Conservation (phyloP, 2,329 filamentous ascomycete species). For the Botrytis sinoallii region DNA sequence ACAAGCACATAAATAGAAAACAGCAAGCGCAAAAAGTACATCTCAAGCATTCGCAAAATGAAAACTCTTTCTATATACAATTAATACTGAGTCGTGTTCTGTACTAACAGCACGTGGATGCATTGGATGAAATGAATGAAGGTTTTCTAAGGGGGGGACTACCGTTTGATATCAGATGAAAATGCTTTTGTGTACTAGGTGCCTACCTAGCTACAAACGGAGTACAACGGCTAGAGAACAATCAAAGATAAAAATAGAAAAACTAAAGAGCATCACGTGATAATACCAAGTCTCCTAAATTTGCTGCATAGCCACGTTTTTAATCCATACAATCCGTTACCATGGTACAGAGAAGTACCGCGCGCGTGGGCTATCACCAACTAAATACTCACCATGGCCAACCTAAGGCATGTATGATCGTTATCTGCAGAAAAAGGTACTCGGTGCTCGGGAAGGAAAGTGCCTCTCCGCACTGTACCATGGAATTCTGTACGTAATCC, state of each 20-base stretch:
- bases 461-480: neutral
- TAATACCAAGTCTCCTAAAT: neutral
- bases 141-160: neutral
- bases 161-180: slow-evolving; percentile 5
- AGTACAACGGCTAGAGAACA: neutral
- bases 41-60: neutral
- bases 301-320: neutral
- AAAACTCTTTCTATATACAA: neutral
- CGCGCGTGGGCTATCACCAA: neutral
- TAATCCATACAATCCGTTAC: neutral
- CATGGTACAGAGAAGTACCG: neutral
- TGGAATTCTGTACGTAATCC: neutral
- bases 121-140: neutral
- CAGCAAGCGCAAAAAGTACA: neutral
- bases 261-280: neutral
- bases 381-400: neutral
- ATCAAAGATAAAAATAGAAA: neutral
- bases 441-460: neutral
- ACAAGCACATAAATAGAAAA: neutral
- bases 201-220: neutral
- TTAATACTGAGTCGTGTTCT: neutral
- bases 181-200: neutral
- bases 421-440: neutral
- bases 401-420: neutral
- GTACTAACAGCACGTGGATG: neutral